These are phyloP conservation scores for Avena insularis DNA, from an alignment of 176 grass and related monocot species.

Conservation along the genomic window DNA sequence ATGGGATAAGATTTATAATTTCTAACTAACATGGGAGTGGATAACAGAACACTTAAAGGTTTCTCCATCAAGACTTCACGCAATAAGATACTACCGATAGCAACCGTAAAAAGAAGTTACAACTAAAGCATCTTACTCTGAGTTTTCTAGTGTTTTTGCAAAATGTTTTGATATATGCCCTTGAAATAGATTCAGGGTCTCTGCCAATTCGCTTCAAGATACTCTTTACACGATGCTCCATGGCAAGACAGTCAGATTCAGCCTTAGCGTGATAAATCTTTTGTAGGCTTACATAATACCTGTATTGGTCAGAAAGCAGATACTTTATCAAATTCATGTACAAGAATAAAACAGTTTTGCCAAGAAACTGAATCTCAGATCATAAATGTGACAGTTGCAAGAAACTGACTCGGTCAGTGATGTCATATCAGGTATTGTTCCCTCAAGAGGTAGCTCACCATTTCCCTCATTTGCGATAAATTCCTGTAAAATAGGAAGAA, in stretches of 20 bases:
- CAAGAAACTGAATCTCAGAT: constrained; percentile 16
- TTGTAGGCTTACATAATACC: constrained; percentile 92
- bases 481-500: constrained; percentile 58
- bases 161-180: constrained; percentile 80
- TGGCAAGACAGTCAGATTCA: constrained; percentile 73
- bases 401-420: constrained; percentile 87
- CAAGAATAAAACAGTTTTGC: constrained; percentile 10
- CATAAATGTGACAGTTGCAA: background rate
- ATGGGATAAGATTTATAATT: constrained; percentile 4
- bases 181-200: constrained; percentile 82
- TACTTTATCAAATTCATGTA: constrained; percentile 17
- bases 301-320: constrained; percentile 41
- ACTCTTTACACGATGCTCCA: constrained; percentile 64
- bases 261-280: constrained; percentile 96
- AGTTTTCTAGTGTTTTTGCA: constrained; percentile 97
- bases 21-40: background rate
- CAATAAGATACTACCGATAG: constrained; percentile 22
- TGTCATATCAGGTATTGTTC: constrained; percentile 98
- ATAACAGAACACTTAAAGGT: background rate
- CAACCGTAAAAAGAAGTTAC: constrained; percentile 15
- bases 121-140: constrained; percentile 54
- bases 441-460: constrained; percentile 93
- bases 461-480: constrained; percentile 82
- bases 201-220: constrained; percentile 84
- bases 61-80: background rate